Percentiles rank a stretch among this genome's conserved stretches.
Evolutionary conservation across 306 rosid species (phyloP).

Genomic region (Alnus glutinosa): DNA sequence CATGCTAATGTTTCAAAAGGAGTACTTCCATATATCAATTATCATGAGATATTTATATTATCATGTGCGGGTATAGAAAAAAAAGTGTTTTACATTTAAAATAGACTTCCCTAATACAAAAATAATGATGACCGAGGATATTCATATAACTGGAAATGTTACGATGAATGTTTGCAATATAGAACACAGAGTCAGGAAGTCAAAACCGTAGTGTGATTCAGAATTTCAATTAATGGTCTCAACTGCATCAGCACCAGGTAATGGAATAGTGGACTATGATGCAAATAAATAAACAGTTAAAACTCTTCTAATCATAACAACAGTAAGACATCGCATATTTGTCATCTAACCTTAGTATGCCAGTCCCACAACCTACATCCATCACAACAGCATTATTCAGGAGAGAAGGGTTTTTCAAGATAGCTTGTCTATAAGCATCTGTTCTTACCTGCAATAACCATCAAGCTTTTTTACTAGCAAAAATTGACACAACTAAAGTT

Average conservation of each 20-base stretch:
- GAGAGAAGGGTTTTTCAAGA: slow-evolving; percentile 80
- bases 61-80: neutral
- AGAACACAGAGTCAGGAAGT: neutral
- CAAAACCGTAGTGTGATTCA: neutral
- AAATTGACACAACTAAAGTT: slow-evolving; percentile 12
- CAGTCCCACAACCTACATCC: slow-evolving; percentile 98
- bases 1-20: neutral
- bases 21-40: neutral
- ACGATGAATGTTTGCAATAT: neutral
- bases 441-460: slow-evolving; percentile 67
- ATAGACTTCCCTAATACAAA: neutral
- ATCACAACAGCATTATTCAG: slow-evolving; percentile 69
- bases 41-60: neutral
- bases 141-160: neutral
- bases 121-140: neutral
- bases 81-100: neutral
- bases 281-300: slow-evolving; percentile 3
- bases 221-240: neutral
- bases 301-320: neutral
- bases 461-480: slow-evolving; percentile 5
- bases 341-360: slow-evolving; percentile 79
- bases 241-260: neutral
- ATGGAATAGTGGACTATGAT: neutral
- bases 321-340: slow-evolving; percentile 15
- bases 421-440: slow-evolving; percentile 87